These are phyloP conservation scores for Mycena galopus DNA, from an alignment of 768 basidiomycete genomes.

Conservation along the genomic window DNA sequence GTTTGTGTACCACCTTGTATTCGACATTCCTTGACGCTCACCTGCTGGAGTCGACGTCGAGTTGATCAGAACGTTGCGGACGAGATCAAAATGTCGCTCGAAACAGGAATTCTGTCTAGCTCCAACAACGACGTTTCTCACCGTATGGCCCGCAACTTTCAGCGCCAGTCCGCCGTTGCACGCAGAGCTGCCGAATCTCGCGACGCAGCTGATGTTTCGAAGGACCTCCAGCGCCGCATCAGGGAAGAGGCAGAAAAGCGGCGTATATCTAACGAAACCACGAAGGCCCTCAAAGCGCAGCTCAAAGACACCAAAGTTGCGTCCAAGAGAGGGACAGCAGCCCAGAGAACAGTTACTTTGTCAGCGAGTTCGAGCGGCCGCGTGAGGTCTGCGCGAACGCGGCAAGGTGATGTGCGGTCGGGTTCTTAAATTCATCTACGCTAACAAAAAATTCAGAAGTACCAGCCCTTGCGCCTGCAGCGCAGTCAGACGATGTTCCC, in stretches of 20 bases:
- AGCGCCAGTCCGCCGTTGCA: neutral
- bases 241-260: neutral
- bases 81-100: constrained; percentile 2
- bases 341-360: neutral
- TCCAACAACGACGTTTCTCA: constrained; percentile 8
- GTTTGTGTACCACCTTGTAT: neutral
- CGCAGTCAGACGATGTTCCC: no score
- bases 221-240: neutral
- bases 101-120: constrained; percentile 7
- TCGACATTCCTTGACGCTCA: neutral
- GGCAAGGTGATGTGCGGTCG: no score
- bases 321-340: no score
- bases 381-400: no score
- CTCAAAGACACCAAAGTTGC: no score
- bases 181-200: neutral
- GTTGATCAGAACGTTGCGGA: neutral
- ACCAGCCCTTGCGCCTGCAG: no score
- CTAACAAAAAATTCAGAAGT: no score
- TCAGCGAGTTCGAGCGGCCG: constrained; percentile 7
- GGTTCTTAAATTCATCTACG: no score
- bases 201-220: neutral
- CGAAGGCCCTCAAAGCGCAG: constrained; percentile 1
- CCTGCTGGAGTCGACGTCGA: neutral
- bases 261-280: neutral
- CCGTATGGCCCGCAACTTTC: neutral